phyloP scores from a whole-genome alignment of 345 rosid species.

The Geranium rotundifolium region DNA sequence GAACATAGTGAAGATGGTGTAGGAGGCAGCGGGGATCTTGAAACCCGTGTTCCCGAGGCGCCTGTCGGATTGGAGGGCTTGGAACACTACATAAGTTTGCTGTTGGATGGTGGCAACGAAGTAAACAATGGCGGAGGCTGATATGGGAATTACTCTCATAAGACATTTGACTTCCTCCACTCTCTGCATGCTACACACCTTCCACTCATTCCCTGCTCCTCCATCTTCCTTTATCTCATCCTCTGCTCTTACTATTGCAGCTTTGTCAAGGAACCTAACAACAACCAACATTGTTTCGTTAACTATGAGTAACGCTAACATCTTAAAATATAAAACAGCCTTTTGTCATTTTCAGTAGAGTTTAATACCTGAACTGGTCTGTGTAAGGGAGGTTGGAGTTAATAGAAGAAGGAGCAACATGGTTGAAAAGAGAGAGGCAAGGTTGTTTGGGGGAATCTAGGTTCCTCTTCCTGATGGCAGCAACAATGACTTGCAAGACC shows the following conservation, averaged over 20 bases:
- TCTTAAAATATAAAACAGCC: too few species aligned
- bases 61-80: conserved; percentile 27
- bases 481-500: conserved; percentile 32
- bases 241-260: conserved; percentile 19
- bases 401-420: conserved; percentile 17
- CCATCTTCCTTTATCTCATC: conserved; percentile 24
- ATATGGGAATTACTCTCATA: conserved; percentile 26
- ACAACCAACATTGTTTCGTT: background rate
- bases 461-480: conserved; percentile 46
- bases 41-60: conserved; percentile 13
- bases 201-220: conserved; percentile 21
- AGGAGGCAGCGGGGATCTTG: conserved; percentile 31
- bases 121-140: conserved; percentile 17
- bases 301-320: too few species aligned
- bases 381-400: conserved; percentile 31
- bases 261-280: conserved; percentile 29
- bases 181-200: conserved; percentile 24
- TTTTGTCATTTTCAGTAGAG: background rate
- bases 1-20: conserved; percentile 20
- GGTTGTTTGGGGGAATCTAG: conserved; percentile 36
- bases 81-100: conserved; percentile 26
- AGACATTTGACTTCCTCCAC: conserved; percentile 36
- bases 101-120: conserved; percentile 20
- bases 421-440: conserved; percentile 19
- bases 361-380: conserved; percentile 30